Evolutionary conservation across 1,284 basidiomycete genomes (phyloP), one percentile per base, ranked within the genome.

Genomic region (Afroboletus lepidellus): DNA sequence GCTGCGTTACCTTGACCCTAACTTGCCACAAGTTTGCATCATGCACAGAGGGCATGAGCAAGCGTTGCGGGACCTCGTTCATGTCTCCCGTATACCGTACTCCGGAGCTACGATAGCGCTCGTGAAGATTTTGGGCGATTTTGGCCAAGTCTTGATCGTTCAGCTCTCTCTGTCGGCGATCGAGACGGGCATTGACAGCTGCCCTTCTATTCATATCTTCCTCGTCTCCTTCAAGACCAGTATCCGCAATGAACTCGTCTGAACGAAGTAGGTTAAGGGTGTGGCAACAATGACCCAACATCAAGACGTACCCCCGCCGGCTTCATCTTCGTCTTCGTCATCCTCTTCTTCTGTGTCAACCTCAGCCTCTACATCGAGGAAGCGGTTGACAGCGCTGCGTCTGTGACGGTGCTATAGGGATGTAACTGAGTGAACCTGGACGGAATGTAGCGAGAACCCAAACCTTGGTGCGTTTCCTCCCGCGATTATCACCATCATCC

Each of bases 1-100:
- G 38, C n/a, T n/a, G n/a, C 69, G 78, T 52, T 63, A 91, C 92
- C 81, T 94, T 94, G 62, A 96, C 94, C 60, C 91, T 82, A 48
- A 99, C 86, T 72, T 95, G 94, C 94, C 94, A 99, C 60, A 99
- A 74, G 66, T 85, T 95, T 7, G 96, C 92, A 69, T 99, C 96
- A 55, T 97, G 89, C 8, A 98, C 94, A 15, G 90, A 92, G 32
- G 96, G 96, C 95, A 99, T 98, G 39, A 69, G 64, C 43, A 98
- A 74, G n/a, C 94, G 83, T 66, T 98, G 94, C 0, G 97, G 96
- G 30, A 98, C 87, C 61, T 93, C 90, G 65, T 94, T 96, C 83
- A 92, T 88, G 69, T 94, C 92, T 24, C 91, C 91, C 24, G 90
- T 87, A 66, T 92, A 95, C 46, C 84, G 84, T 45, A 82, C 80